Evolutionary conservation across 108 stramenopile genomes (phyloP).

Genomic region (Skeletonema marinoi): DNA sequence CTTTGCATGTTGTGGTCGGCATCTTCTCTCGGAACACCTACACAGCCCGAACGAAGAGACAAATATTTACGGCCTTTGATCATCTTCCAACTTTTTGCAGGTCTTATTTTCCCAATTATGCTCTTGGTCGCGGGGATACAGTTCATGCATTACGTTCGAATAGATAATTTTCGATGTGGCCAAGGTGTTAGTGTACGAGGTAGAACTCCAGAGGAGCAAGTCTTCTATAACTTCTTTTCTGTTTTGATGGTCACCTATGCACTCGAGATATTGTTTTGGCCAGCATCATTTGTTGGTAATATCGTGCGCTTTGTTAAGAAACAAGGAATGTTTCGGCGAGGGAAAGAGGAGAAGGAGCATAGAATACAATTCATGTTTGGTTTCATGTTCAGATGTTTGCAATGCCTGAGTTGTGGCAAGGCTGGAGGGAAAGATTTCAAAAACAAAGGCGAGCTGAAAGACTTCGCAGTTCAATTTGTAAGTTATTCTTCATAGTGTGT

Average conservation of each 20-base stretch:
- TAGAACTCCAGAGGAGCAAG: background rate
- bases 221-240: background rate
- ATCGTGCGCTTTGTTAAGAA: background rate
- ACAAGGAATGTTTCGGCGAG: background rate
- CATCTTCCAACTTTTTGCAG: background rate
- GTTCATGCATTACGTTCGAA: background rate
- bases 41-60: background rate
- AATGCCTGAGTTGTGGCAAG: conserved; percentile 1
- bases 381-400: conserved; percentile 9
- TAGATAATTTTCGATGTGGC: background rate
- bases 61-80: background rate
- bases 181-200: background rate
- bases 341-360: background rate
- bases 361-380: conserved; percentile 13
- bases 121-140: background rate
- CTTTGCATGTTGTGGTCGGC: background rate
- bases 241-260: background rate
- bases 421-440: conserved; percentile 20
- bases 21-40: background rate
- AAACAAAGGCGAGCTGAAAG: conserved; percentile 4
- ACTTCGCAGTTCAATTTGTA: background rate
- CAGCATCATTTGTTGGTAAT: background rate
- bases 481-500: background rate
- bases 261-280: background rate
- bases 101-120: background rate